Evolutionary conservation across 768 basidiomycete species (phyloP).

Genomic region (Omphalotus guepiniiformis): DNA sequence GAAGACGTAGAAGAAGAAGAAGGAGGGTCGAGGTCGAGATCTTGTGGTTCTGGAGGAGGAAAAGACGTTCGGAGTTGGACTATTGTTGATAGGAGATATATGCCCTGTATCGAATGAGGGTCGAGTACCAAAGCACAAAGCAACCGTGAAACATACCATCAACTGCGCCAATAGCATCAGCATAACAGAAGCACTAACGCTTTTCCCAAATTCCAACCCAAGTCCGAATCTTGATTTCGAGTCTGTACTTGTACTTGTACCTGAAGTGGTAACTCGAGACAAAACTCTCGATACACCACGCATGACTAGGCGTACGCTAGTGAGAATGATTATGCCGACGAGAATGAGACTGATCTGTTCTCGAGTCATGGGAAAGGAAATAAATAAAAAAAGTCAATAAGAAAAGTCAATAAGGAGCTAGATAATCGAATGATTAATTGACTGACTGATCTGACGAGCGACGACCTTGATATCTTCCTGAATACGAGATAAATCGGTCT

Average conservation of each 20-base stretch:
- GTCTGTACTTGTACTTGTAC: too few relatives aligned
- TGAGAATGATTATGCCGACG: conserved; percentile 73
- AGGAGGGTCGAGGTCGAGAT: too few relatives aligned
- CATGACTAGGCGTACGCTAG: conserved; percentile 67
- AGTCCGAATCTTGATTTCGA: too few relatives aligned
- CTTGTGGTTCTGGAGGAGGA: conserved; percentile 45
- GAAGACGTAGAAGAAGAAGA: too few relatives aligned
- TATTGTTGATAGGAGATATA: conserved; percentile 78
- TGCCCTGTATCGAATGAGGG: conserved; percentile 57
- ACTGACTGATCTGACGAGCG: conserved; percentile 43
- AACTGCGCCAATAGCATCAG: conserved; percentile 74
- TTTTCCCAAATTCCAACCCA: conserved; percentile 32
- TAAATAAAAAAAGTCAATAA: too few relatives aligned
- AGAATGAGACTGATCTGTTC: conserved; percentile 69
- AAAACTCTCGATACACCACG: conserved; percentile 62
- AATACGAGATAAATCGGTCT: conserved; percentile 15
- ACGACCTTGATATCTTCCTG: conserved; percentile 34
- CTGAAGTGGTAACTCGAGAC: conserved; percentile 56
- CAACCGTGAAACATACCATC: conserved; percentile 50
- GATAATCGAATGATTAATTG: too few relatives aligned
- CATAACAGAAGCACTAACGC: conserved; percentile 71
- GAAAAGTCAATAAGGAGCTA: too few relatives aligned
- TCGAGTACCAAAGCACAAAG: not conserved
- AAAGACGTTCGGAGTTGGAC: conserved; percentile 81
- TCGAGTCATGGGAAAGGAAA: too few relatives aligned